Conservation (phyloP, 768 basidiomycete genomes). For the Clavaria fumosa region DNA sequence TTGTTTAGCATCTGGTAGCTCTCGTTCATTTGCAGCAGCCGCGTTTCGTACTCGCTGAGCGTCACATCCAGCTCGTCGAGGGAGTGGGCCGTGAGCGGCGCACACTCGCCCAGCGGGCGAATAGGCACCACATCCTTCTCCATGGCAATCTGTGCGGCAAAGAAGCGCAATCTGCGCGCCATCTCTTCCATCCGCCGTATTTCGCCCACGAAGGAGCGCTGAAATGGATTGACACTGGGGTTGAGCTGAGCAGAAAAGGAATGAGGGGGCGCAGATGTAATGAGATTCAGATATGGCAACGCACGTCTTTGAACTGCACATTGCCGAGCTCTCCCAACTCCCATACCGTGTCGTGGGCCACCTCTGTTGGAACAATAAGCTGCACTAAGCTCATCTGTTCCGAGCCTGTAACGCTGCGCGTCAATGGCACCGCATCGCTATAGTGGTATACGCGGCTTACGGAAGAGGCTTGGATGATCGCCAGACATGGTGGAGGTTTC, state of each 20-base stretch:
- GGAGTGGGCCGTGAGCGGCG: slow-evolving; percentile 82
- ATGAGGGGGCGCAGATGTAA: slow-evolving; percentile 5
- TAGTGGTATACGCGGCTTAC: slow-evolving; percentile 28
- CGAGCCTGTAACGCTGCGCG: slow-evolving; percentile 44
- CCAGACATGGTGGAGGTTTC: slow-evolving; percentile 38
- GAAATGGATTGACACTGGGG: slow-evolving; percentile 90
- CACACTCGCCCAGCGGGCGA: slow-evolving; percentile 74
- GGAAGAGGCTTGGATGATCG: slow-evolving; percentile 74
- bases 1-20: slow-evolving; percentile 83
- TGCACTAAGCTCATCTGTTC: slow-evolving; percentile 97
- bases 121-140: slow-evolving; percentile 73
- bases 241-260: slow-evolving; percentile 70
- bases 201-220: slow-evolving; percentile 94
- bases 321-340: slow-evolving; percentile 92
- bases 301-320: slow-evolving; percentile 94
- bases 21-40: slow-evolving; percentile 81
- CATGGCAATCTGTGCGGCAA: slow-evolving; percentile 69
- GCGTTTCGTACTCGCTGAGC: slow-evolving; percentile 71
- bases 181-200: slow-evolving; percentile 93
- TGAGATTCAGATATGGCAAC: slow-evolving; percentile 13
- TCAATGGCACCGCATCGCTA: slow-evolving; percentile 6
- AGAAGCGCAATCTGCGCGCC: slow-evolving; percentile 88
- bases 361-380: slow-evolving; percentile 93
- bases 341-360: slow-evolving; percentile 91
- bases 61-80: slow-evolving; percentile 88